phyloP scores from a whole-genome alignment of 2,329 filamentous ascomycete genomes.

The Aspergillus terreus region DNA sequence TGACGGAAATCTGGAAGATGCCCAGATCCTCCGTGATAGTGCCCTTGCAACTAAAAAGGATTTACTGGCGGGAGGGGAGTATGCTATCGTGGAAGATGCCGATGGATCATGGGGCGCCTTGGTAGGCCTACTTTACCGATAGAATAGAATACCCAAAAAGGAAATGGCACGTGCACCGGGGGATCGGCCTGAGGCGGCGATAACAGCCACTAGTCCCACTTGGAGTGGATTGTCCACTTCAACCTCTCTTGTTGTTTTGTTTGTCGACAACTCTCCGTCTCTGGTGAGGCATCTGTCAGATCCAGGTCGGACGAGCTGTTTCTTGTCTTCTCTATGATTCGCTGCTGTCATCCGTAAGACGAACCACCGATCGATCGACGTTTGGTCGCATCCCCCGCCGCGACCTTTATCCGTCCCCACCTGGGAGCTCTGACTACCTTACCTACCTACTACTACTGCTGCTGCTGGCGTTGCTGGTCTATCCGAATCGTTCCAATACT shows the following conservation, averaged over 20 bases:
- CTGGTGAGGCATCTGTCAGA: background rate
- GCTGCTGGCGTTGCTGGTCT: background rate
- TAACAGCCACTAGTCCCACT: background rate
- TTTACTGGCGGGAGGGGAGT: too few species aligned
- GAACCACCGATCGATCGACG: background rate
- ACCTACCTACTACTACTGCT: too few species aligned
- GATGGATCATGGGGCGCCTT: too few species aligned
- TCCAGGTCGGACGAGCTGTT: background rate
- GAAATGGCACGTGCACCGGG: constrained; percentile 8
- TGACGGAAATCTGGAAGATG: too few species aligned
- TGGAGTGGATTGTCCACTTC: background rate
- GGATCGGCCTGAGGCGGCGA: constrained; percentile 7
- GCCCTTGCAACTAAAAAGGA: too few species aligned
- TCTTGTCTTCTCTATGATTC: background rate
- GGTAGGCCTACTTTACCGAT: too few species aligned
- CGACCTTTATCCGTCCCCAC: background rate
- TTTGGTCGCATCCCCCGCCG: background rate
- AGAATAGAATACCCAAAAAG: too few species aligned
- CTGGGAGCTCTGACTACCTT: background rate
- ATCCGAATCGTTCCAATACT: too few species aligned
- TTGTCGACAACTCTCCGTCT: background rate
- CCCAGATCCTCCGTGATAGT: too few species aligned
- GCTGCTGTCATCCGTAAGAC: background rate
- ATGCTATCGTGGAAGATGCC: too few species aligned
- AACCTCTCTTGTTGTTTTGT: background rate